Evolutionary conservation across 73 alveolate species (phyloP).

Genomic region (Diophrys sp.): DNA sequence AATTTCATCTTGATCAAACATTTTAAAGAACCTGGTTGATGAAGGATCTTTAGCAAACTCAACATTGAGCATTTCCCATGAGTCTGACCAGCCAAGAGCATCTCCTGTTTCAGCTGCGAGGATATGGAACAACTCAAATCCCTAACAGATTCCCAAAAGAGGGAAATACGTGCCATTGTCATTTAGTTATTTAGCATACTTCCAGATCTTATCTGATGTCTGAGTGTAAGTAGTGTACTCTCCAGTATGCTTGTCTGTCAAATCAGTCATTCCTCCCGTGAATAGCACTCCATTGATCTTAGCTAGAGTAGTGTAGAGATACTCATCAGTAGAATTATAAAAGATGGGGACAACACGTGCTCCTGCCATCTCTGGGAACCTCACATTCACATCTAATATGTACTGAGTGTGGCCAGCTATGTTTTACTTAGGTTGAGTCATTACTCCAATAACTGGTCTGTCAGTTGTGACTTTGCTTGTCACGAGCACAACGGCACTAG

Average conservation of each 20-base stretch:
- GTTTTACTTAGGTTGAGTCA: background rate
- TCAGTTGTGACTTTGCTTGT: background rate
- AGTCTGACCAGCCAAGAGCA: slow-evolving; percentile 35
- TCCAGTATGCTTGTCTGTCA: slow-evolving; percentile 25
- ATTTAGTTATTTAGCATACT: slow-evolving; percentile 30
- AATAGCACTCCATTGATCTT: slow-evolving; percentile 57
- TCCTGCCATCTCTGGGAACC: slow-evolving; percentile 28
- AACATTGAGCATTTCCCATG: slow-evolving; percentile 8
- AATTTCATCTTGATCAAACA: slow-evolving; percentile 8
- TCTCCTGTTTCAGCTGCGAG: slow-evolving; percentile 13
- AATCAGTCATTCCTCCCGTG: slow-evolving; percentile 61
- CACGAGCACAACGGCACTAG: background rate
- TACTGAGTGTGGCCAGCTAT: background rate
- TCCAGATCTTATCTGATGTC: slow-evolving; percentile 23
- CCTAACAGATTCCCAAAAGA: slow-evolving; percentile 68
- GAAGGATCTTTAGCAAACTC: background rate
- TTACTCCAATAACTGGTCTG: slow-evolving; percentile 18
- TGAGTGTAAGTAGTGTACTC: slow-evolving; percentile 40
- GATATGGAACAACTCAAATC: slow-evolving; percentile 45
- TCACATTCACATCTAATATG: background rate
- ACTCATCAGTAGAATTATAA: slow-evolving; percentile 21
- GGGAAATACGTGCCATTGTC: slow-evolving; percentile 66
- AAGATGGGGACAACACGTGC: slow-evolving; percentile 44
- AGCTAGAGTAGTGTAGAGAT: slow-evolving; percentile 16
- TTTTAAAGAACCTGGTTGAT: background rate